A percentile compares a stretch with the other conserved stretches of the same genome.
These are phyloP conservation scores for Rhodamnia argentea DNA, from an alignment of 345 rosid species.

Conservation along the genomic window DNA sequence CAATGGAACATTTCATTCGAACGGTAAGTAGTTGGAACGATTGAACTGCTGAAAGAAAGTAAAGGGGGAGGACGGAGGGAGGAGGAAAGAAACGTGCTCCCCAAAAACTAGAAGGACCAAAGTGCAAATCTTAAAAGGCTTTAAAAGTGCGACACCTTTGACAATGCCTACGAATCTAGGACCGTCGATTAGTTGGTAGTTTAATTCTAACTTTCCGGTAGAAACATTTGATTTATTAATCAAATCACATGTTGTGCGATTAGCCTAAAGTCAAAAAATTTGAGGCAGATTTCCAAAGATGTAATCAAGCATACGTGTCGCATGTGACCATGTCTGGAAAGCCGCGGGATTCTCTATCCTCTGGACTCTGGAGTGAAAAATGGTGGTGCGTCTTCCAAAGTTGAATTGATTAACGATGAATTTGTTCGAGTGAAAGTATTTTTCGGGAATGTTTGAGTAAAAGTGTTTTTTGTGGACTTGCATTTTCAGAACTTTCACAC, in stretches of 20 bases:
- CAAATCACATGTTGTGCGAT: neutral
- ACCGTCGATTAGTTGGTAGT: neutral
- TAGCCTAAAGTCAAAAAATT: neutral
- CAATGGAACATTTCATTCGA: neutral
- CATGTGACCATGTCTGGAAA: neutral
- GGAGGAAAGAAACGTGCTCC: neutral
- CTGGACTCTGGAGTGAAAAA: neutral
- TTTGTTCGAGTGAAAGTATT: too few relatives aligned
- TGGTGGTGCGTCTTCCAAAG: neutral
- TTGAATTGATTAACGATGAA: fast-evolving
- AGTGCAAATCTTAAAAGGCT: neutral
- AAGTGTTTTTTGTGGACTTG: too few relatives aligned
- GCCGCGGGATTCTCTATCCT: neutral
- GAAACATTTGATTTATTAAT: neutral
- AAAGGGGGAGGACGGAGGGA: neutral
- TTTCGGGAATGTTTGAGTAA: too few relatives aligned
- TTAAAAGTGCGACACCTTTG: neutral
- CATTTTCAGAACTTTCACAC: too few relatives aligned
- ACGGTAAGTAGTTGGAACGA: neutral
- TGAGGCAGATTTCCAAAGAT: neutral
- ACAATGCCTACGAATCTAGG: neutral
- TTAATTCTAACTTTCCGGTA: neutral
- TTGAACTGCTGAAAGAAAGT: neutral
- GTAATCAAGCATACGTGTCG: neutral
- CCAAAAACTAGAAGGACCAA: neutral